Conservation (phyloP, 2,329 filamentous ascomycete species). For the Elsinoe australis region DNA sequence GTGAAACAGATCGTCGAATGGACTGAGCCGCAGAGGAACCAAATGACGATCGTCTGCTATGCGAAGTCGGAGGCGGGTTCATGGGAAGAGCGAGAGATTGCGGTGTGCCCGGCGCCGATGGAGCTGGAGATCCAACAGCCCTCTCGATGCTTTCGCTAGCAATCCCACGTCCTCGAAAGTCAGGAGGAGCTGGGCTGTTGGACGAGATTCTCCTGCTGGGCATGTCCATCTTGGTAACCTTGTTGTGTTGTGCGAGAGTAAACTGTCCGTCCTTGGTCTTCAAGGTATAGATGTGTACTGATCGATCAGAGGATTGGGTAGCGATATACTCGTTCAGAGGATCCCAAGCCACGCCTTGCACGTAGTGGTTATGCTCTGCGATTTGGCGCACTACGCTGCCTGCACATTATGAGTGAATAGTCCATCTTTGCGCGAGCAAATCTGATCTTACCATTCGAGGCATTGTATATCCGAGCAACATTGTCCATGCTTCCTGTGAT, state of each 20-base stretch:
- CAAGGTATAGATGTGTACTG: constrained; percentile 92
- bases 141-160: constrained; percentile 48
- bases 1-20: constrained; percentile 71
- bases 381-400: constrained; percentile 77
- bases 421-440: constrained; percentile 12
- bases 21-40: constrained; percentile 58
- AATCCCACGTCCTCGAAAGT: constrained; percentile 61
- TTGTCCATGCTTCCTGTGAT: constrained; percentile 99
- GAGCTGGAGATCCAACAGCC: constrained; percentile 69
- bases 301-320: constrained; percentile 95
- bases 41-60: constrained; percentile 92
- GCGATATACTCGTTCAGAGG: constrained; percentile 96
- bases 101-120: constrained; percentile 89
- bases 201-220: constrained; percentile 84
- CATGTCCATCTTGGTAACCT: constrained; percentile 87
- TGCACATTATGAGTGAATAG: constrained; percentile 28
- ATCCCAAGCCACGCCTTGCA: constrained; percentile 97
- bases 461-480: constrained; percentile 92
- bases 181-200: constrained; percentile 83
- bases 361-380: constrained; percentile 95
- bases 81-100: constrained; percentile 84
- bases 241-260: constrained; percentile 68
- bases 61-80: constrained; percentile 89
- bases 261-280: constrained; percentile 96
- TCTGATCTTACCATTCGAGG: constrained; percentile 62